Evolutionary conservation across 2,329 filamentous ascomycete species (phyloP), one percentile per base, ranked within the genome.

Genomic region (Juglanconis oblonga): DNA sequence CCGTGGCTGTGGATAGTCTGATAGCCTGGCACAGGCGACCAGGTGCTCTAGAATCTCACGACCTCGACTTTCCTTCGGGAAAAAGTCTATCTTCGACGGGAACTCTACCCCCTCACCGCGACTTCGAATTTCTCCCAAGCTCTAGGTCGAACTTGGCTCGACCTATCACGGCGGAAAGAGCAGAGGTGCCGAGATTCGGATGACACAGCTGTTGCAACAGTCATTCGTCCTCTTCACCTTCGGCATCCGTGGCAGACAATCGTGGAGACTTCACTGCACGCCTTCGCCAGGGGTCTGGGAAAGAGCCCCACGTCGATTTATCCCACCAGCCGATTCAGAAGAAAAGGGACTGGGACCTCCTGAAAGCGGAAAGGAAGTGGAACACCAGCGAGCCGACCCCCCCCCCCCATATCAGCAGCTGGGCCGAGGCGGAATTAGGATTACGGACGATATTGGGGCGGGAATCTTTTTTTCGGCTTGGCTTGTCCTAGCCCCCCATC

Each of bases 401-500:
- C 33, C 35, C 24, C 33, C 33, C 48, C 32, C 53, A n/a, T n/a
- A 38, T 52, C 33, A 38, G 52, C 13, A 32, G 32, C 33, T 55
- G 53, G 32, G 45, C 53, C 53, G 44, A 48, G 32, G 32, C 44
- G 44, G 42, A 31, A 48, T 48, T 31, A 32, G 45, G 14, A 31
- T 31, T 32, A 31, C 13, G 9, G 10, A 11, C 9, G 24, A 47
- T 31, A 31, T 17, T 35, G 48, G 40, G 9, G 48, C 32, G 40
- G 42, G 52, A 24, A 47, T 14, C 31, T 13, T 55, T 17, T 55
- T 36, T 45, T 13, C 7, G 29, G 14, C 31, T 11, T 38, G 17
- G 10, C 9, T 17, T 31, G 48, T 36, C 48, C 24, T 51, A 33
- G 48, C 5, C 31, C 52, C 47, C 55, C 36, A 86, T 52, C 55